phyloP scores from a whole-genome alignment of 768 basidiomycete species.

The Mycena belliarum region DNA sequence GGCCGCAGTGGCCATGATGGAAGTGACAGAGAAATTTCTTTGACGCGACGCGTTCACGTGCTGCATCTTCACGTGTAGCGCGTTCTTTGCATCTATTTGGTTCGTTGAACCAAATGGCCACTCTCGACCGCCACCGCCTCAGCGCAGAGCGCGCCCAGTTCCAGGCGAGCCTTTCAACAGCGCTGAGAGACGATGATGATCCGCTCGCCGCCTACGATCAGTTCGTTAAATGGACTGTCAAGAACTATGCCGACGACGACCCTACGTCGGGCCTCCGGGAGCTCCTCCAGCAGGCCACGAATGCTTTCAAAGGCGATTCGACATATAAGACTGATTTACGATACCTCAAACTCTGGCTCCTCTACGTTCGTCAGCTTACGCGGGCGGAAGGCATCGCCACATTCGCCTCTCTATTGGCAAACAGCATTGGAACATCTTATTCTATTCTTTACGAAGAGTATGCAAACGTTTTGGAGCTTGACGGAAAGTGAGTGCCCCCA shows the following conservation, averaged over 20 bases:
- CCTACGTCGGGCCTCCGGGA: slow-evolving; percentile 74
- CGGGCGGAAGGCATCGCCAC: slow-evolving; percentile 65
- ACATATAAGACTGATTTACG: slow-evolving; percentile 85
- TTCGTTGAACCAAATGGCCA: slow-evolving; percentile 18
- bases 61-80: neutral
- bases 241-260: slow-evolving; percentile 73
- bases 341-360: slow-evolving; percentile 90
- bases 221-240: slow-evolving; percentile 88
- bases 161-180: slow-evolving; percentile 45
- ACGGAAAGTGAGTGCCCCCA: slow-evolving; percentile 65
- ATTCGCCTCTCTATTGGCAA: slow-evolving; percentile 73
- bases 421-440: slow-evolving; percentile 75
- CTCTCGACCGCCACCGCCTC: slow-evolving; percentile 9
- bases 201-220: slow-evolving; percentile 82
- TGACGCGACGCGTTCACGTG: slow-evolving; percentile 6
- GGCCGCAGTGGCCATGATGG: neutral
- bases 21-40: neutral
- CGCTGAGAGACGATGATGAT: slow-evolving; percentile 77
- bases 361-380: slow-evolving; percentile 82
- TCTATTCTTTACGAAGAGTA: slow-evolving; percentile 91
- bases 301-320: slow-evolving; percentile 79
- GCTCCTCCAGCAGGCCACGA: slow-evolving; percentile 81
- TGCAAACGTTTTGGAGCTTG: slow-evolving; percentile 73
- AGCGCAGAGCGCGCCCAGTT: slow-evolving; percentile 26
- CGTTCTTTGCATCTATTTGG: slow-evolving; percentile 4